Evolutionary conservation across 1,284 basidiomycete species (phyloP).

Genomic region (Apiotrichum mycotoxinovorans): DNA sequence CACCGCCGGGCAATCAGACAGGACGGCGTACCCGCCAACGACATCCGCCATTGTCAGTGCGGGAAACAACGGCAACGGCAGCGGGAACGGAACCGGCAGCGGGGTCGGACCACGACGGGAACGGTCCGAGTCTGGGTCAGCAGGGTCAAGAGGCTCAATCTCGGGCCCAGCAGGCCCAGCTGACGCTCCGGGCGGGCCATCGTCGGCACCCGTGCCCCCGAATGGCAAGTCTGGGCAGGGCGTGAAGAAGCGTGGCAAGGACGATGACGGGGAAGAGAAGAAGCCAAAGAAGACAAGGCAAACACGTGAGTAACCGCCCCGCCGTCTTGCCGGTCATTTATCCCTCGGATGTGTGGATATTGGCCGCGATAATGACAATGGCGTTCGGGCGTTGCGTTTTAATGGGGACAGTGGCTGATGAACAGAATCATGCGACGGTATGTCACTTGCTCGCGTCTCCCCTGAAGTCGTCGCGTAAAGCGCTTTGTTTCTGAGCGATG

Average conservation of each 20-base stretch:
- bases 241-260: constrained; percentile 8
- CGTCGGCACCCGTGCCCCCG: not conserved
- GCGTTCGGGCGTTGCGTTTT: too few relatives aligned
- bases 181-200: not conserved
- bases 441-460: constrained; percentile 10
- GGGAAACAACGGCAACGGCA: not conserved
- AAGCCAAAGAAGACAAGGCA: constrained; percentile 44
- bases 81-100: not conserved
- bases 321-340: not conserved
- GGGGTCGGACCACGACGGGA: not conserved
- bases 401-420: not conserved
- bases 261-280: constrained; percentile 15
- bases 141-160: not conserved
- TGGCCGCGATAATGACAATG: constrained; percentile 4
- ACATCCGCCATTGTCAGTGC: not conserved
- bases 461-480: not conserved
- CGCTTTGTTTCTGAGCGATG: not conserved
- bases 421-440: constrained; percentile 45
- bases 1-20: not conserved
- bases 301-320: constrained; percentile 34
- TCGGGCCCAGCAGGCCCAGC: not conserved
- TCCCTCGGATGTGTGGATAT: constrained; percentile 38
- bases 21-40: not conserved
- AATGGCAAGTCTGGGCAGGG: not conserved
- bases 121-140: not conserved